Evolutionary conservation across 805 yeast genomes (phyloP), one percentile per base, ranked within the genome.

Genomic region (Candida maltosa): DNA sequence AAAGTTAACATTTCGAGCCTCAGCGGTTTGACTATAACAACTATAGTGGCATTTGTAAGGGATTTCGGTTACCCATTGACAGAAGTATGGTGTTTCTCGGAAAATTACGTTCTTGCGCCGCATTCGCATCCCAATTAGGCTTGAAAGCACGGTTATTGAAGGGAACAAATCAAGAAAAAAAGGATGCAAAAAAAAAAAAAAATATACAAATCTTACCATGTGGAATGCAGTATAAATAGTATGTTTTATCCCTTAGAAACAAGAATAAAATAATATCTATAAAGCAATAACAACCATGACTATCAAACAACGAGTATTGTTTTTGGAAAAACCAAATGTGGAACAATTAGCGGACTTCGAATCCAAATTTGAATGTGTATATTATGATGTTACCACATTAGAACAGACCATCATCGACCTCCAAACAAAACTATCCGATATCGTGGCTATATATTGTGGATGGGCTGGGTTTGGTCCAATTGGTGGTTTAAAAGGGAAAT

Each of bases 371-470:
- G 70, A 71, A 22, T 61, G 70, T 34, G 44, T 56, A 40, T 43
- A 56, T 30, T 73, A 78, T 47, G 46, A 51, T 20, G 45, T 78
- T 12, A 54, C 73, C 3, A 57, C 74, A 4, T 47, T 58, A 26
- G 73, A 66, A 16, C 62, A 63, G 34, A 60, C 76, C 24, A 49
- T 66, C 19, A 40, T 52, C 16, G 73, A 69, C 38, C 62, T 75
- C 44, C 30, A 56, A 11, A 41, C 56, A 14, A 54, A 62, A 16
- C 72, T 73, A 35, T 58, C 65, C 29, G 47, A 70, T 48, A 49
- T 76, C 37, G 60, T 48, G 9, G 85, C 76, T n/a, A 73, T 80
- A 9, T 80, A 77, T 51, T 78, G 75, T 2, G 82, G 80, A 0
- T 77, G 80, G 74, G 64, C 70, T 22, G 82, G 81, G 1, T 75